These are phyloP conservation scores for Fennellomyces sp. DNA, from an alignment of 371 early-diverging fungal species.

Conservation along the genomic window DNA sequence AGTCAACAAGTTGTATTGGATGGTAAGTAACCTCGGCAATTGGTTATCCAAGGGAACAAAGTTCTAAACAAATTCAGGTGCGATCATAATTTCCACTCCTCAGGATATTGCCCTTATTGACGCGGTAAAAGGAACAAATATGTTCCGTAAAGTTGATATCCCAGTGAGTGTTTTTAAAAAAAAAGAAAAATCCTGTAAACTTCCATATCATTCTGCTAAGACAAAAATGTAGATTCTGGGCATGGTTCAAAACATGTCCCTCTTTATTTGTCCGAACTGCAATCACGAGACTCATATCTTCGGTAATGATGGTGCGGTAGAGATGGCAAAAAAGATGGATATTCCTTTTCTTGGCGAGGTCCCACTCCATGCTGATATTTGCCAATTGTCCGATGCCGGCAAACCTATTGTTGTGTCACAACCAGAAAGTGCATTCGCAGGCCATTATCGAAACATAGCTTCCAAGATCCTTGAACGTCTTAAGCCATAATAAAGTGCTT, in stretches of 20 bases:
- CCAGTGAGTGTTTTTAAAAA: conserved; percentile 61
- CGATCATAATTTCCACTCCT: conserved; percentile 89
- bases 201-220: background rate
- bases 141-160: conserved; percentile 84
- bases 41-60: too few relatives aligned
- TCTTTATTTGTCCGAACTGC: conserved; percentile 85
- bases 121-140: conserved; percentile 79
- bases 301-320: conserved; percentile 69
- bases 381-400: conserved; percentile 75
- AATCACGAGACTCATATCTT: conserved; percentile 78
- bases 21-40: conserved; percentile 44
- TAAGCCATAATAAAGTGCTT: background rate
- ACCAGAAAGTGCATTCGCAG: conserved; percentile 66
- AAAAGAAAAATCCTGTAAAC: too few relatives aligned
- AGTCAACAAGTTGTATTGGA: conserved; percentile 78
- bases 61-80: conserved; percentile 60
- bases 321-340: conserved; percentile 65
- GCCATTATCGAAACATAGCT: conserved; percentile 68
- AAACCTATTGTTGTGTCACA: conserved; percentile 74
- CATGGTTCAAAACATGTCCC: conserved; percentile 89
- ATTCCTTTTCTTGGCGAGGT: conserved; percentile 76
- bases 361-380: conserved; percentile 79
- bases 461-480: conserved; percentile 49
- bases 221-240: conserved; percentile 75
- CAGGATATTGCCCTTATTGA: conserved; percentile 89